Evolutionary conservation across 306 rosid genomes (phyloP), one percentile per base, ranked within the genome.

Genomic region (Fragaria iinumae): DNA sequence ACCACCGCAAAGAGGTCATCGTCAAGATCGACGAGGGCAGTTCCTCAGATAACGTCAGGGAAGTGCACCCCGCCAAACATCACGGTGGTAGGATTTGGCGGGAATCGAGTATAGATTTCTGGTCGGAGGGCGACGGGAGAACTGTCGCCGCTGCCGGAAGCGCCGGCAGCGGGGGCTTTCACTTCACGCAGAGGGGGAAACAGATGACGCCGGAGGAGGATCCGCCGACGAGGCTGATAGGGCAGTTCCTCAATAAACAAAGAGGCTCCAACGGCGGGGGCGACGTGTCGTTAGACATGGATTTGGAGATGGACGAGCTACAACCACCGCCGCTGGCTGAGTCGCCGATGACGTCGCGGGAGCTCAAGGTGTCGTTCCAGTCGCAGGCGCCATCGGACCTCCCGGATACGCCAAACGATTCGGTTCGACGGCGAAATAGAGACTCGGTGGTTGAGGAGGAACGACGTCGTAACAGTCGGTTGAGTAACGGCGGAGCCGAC

Each of bases 261-360:
- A 75, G 9, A 17, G 89, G 86, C 2, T 90, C 97, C 44, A 1
- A 0, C 0, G 12, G 2, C 23, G 97, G 27, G 13, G 12, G 96
- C 0, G 95, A 90, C 53, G 74, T 85, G 69, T 77, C 90, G 12
- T 71, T 94, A 25, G 98, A 94, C 53, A 92, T 94, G 98, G 98
- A 94, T 79, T 84, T 94, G 81, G 97, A 90, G 32, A 92, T 94
- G 97, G 93, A 88, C 6, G 97, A 95, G 85, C 88, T 92, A 0
- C 84, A 65, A 29, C 14, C 21, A 7, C 50, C 91, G 39, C 79
- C 93, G 14, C 79, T 89, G 13, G 87, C 80, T 0, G 98, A 91
- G 85, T 87, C 91, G 45, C 85, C 91, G 13, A 18, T 66, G 72
- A 10, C 17, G 8, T 87, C 95, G 3, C 75, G 34, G 77, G 98